Evolutionary conservation across 495 filamentous ascomycete species (phyloP), one percentile per base, ranked within the genome.

Genomic region (Aspergillus egyptiacus): DNA sequence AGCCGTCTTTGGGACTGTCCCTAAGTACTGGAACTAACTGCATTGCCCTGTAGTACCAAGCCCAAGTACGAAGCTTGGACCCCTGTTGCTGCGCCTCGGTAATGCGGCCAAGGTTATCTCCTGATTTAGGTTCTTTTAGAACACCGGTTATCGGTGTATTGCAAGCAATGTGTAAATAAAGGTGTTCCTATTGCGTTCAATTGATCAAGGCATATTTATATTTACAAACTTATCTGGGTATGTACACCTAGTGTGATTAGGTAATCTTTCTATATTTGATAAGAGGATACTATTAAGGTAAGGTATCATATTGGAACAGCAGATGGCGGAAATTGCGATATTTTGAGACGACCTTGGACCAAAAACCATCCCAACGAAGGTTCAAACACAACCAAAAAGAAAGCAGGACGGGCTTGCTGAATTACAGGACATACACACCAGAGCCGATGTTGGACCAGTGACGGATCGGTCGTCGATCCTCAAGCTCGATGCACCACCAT

Each of bases 401-500:
- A 58, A 40, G 15, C 34, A 30, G 46, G 22, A 48, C 32, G 25
- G 36, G 48, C 48, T 51, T 45, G 25, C 22, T 49, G 44, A 59
- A 57, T 38, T 62, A 70, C 48, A 65, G 61, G 53, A 75, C 71
- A 60, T 73, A 75, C 38, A 71, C 55, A 38, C 70, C 70, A 22
- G 70, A 70, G 4, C 73, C 72, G 41, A 76, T 57, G 43, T 69
- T 72, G 22, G 66, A 72, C 76, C 75, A 78, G 46, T 67, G 59
- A 28, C 73, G 66, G 41, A 78, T 67, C 2, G 69, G 70, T 45
- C 66, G 67, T 36, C 62, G 71, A 22, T 79, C 79, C 51, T 77
- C 77, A 35, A 87, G 64, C 59, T 85, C 81, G 30, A 90, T 60
- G 14, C 84, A 88, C 65, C 87, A 76, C 65, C 82, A 87, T 41